Percentiles rank a stretch among this genome's conserved stretches.
phyloP scores from a whole-genome alignment of 1,284 basidiomycete genomes.

The Sporisorium exsertum region DNA sequence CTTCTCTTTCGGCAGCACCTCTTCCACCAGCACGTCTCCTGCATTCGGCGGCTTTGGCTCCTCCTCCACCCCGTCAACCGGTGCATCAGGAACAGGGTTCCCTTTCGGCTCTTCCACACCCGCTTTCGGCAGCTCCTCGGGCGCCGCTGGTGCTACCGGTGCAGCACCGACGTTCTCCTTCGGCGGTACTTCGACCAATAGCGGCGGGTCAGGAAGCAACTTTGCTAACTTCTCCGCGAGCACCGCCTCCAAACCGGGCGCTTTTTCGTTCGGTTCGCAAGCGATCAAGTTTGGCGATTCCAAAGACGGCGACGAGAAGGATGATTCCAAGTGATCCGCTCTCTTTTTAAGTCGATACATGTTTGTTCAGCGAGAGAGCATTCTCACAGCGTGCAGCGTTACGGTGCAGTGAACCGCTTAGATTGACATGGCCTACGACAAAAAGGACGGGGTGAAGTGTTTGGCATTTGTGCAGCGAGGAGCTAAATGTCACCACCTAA shows the following conservation, averaged over 20 bases:
- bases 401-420: neutral
- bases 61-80: conserved; percentile 7
- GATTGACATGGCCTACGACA: too few species aligned
- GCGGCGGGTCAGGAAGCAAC: too few species aligned
- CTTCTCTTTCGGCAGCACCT: conserved; percentile 15
- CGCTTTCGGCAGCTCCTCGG: neutral
- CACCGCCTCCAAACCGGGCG: conserved; percentile 38
- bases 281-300: conserved; percentile 44
- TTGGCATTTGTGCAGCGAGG: too few species aligned
- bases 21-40: conserved; percentile 2
- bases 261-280: conserved; percentile 31
- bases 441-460: too few species aligned
- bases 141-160: neutral
- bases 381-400: neutral
- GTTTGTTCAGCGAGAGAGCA: too few species aligned
- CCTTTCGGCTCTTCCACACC: conserved; percentile 7
- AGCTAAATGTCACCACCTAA: too few species aligned
- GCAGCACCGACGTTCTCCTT: conserved; percentile 20
- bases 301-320: conserved; percentile 8
- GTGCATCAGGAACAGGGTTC: neutral
- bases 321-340: neutral
- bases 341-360: too few species aligned
- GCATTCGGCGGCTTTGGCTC: conserved; percentile 26
- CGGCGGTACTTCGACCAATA: conserved; percentile 12
- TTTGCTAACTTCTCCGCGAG: conserved; percentile 35